Base-by-base conservation (phyloP, 2,329 filamentous ascomycete genomes). In the Diaporthe sp. region DNA sequence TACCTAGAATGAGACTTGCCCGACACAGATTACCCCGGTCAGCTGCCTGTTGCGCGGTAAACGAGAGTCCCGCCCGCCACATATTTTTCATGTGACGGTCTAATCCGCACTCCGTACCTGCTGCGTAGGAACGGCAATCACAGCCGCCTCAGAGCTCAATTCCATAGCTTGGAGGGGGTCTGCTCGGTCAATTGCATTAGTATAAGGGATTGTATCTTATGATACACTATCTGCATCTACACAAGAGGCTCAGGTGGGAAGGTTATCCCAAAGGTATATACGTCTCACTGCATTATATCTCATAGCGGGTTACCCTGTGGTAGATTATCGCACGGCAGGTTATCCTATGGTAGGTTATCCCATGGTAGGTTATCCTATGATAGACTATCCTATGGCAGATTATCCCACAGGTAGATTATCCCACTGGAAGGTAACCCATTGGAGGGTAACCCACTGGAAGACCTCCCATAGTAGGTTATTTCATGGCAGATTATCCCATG, bases 1-100 rank as follows among this genome's bases (percentile, higher is more conserved):
- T 4, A 0, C 0, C 28, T 15, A 53, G 1, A 13, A 7, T 13
- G 8, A 6, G 12, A 10, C n/a, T 53, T 22, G 22, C 49, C 10
- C 4, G 46, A 22, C 46, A n/a, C 46, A 51, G 42, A 12, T 39
- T 7, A 7, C 42, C 42, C 42, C 0, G 17, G 15, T 44, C 42
- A 19, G 42, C 42, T 44, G 42, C 6, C 17, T 49, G 44, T 19
- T 49, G 17, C 44, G 44, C 17, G 17, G 17, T 49, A 49, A 49
- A 49, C 4, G 17, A 22, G 8, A 49, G 44, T 31, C 22, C 44
- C 44, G 44, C 44, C 44, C 7, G 1, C 44, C 44, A 49, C 7
- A 9, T 8, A 49, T 17, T 49, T 49, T 49, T 49, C 44, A 49
- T 49, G 44, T 49, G 44, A 49, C 19, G 7, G 44, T 49, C 44